These are phyloP conservation scores for Loxodes magnus DNA, from an alignment of 73 alveolate species.

Conservation along the genomic window DNA sequence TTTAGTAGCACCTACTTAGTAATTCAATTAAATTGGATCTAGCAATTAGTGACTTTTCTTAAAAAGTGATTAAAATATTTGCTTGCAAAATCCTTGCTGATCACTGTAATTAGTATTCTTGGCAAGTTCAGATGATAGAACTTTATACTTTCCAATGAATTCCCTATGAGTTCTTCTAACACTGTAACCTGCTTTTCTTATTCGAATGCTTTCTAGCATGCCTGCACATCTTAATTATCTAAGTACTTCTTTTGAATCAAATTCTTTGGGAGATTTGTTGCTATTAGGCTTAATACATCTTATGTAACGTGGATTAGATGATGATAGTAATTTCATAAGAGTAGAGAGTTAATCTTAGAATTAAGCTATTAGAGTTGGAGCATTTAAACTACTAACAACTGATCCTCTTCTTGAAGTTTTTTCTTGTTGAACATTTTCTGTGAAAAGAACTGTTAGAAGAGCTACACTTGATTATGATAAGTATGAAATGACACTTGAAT, in stretches of 20 bases:
- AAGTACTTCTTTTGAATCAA: constrained; percentile 71
- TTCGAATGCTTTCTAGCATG: constrained; percentile 83
- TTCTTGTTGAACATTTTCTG: neutral
- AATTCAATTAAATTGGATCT: constrained; percentile 12
- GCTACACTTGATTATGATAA: constrained; percentile 29
- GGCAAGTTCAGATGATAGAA: neutral
- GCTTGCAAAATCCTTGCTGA: neutral
- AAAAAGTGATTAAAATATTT: constrained; percentile 6
- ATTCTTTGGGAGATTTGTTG: constrained; percentile 44
- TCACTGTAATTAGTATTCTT: neutral
- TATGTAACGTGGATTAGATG: constrained; percentile 70
- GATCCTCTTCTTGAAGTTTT: neutral
- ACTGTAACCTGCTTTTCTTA: constrained; percentile 69
- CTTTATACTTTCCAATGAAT: constrained; percentile 19
- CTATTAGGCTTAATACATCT: constrained; percentile 88
- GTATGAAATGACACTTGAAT: constrained; percentile 43
- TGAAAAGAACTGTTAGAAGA: constrained; percentile 12
- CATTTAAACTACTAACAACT: neutral
- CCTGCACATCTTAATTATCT: constrained; percentile 89
- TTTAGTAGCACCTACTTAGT: constrained; percentile 40
- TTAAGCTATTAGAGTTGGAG: constrained; percentile 48
- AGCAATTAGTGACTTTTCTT: constrained; percentile 2
- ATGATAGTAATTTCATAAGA: constrained; percentile 49
- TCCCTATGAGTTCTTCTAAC: constrained; percentile 55
- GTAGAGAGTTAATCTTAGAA: constrained; percentile 60